Conservation (phyloP, 2,329 filamentous ascomycete genomes). For the Bisporella sp. region DNA sequence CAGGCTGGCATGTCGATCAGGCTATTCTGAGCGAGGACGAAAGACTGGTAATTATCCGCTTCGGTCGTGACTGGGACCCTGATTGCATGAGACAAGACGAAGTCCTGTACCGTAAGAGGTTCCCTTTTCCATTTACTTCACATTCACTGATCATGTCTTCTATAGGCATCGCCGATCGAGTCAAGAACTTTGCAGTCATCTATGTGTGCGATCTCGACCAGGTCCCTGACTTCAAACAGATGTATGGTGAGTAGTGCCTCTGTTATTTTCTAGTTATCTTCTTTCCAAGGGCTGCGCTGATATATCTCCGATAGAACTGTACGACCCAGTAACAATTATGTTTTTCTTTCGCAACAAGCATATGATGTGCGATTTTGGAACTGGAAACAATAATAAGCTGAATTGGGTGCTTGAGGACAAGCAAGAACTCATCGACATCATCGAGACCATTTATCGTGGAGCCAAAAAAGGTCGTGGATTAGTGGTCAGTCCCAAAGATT, state of each 20-base stretch:
- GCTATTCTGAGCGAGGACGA: conserved; percentile 87
- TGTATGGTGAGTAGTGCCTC: conserved; percentile 60
- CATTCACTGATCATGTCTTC: background rate
- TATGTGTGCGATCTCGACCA: conserved; percentile 90
- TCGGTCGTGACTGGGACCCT: conserved; percentile 78
- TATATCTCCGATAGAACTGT: conserved; percentile 44
- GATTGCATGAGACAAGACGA: conserved; percentile 84
- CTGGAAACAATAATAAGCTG: conserved; percentile 97
- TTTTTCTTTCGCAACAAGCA: conserved; percentile 98
- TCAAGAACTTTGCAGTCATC: conserved; percentile 89
- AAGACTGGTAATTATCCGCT: conserved; percentile 86
- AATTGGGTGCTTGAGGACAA: conserved; percentile 97
- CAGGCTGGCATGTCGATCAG: conserved; percentile 97
- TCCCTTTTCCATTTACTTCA: background rate
- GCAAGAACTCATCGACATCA: conserved; percentile 96
- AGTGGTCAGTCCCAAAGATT: conserved; percentile 85
- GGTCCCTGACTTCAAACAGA: conserved; percentile 88
- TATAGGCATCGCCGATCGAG: conserved; percentile 70
- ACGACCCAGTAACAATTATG: conserved; percentile 92
- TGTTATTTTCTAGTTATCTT: background rate
- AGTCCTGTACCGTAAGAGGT: conserved; percentile 66
- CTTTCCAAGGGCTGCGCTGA: conserved; percentile 2
- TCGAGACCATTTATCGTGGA: conserved; percentile 97
- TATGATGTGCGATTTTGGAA: conserved; percentile 98
- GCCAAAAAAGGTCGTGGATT: conserved; percentile 96